These are phyloP conservation scores for Globisporangium alternatum DNA, from an alignment of 352 stramenopile species.

Conservation along the genomic window DNA sequence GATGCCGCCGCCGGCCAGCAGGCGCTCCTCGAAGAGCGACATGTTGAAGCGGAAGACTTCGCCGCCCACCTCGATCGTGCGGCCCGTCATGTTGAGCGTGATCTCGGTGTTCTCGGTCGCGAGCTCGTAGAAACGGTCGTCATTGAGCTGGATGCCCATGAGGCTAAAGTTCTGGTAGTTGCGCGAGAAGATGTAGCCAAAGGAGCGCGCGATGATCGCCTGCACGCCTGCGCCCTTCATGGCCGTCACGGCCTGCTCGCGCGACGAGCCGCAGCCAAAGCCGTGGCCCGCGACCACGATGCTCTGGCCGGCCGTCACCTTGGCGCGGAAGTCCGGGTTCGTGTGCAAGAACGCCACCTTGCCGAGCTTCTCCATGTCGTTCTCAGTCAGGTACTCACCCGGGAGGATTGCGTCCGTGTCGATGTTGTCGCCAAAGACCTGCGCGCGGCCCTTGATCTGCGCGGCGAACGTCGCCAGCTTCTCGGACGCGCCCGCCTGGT, in stretches of 20 bases:
- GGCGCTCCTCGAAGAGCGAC: slow-evolving; percentile 82
- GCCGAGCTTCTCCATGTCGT: slow-evolving; percentile 80
- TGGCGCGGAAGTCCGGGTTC: slow-evolving; percentile 84
- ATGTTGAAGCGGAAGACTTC: slow-evolving; percentile 85
- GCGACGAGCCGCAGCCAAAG: slow-evolving; percentile 83
- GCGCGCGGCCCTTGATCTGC: slow-evolving; percentile 64
- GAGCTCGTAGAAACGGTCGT: slow-evolving; percentile 82
- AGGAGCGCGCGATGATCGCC: slow-evolving; percentile 81
- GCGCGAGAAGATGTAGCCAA: slow-evolving; percentile 86
- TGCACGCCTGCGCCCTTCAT: slow-evolving; percentile 81
- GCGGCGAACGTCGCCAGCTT: slow-evolving; percentile 40
- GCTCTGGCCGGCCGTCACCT: slow-evolving; percentile 66
- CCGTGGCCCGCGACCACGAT: slow-evolving; percentile 77
- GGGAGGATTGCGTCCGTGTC: slow-evolving; percentile 87
- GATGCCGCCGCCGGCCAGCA: slow-evolving; percentile 79
- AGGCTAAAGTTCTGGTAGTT: slow-evolving; percentile 89
- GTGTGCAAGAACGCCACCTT: slow-evolving; percentile 85
- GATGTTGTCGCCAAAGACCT: slow-evolving; percentile 89
- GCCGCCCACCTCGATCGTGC: slow-evolving; percentile 74
- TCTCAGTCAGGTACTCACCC: slow-evolving; percentile 79
- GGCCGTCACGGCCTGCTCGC: slow-evolving; percentile 78
- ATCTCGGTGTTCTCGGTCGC: slow-evolving; percentile 74
- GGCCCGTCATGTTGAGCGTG: slow-evolving; percentile 79
- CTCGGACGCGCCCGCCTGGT: slow-evolving; percentile 20
- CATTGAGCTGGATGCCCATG: slow-evolving; percentile 72